These are phyloP conservation scores for Termitomyces sp. DNA, from an alignment of 768 basidiomycete species.

Conservation along the genomic window DNA sequence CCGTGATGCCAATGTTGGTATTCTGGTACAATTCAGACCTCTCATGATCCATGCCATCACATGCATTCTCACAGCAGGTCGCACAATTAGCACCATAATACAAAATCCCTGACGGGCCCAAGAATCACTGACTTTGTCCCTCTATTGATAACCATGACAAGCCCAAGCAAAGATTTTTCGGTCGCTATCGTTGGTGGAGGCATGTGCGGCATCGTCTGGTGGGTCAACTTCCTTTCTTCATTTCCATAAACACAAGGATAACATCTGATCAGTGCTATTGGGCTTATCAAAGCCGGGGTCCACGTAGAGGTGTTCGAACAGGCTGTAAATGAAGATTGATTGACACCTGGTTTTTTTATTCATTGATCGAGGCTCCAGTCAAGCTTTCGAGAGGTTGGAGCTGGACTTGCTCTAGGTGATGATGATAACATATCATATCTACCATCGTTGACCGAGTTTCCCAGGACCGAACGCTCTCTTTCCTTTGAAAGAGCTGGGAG, in stretches of 20 bases:
- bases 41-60: not conserved
- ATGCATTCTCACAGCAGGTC: not conserved
- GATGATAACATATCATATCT: not conserved
- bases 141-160: not conserved
- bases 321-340: not conserved
- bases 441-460: not conserved
- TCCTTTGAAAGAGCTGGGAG: constrained; percentile 37
- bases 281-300: not conserved
- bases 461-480: constrained; percentile 46
- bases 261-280: not conserved
- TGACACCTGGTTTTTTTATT: not conserved
- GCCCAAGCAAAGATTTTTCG: not conserved
- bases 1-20: not conserved
- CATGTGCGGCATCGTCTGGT: not conserved
- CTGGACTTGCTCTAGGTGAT: constrained; percentile 45
- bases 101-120: not conserved
- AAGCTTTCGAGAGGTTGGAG: constrained; percentile 47
- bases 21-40: not conserved
- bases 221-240: too few species aligned
- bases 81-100: not conserved
- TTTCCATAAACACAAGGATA: not conserved
- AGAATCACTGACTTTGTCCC: not conserved
- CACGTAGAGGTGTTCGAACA: not conserved
- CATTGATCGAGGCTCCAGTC: constrained; percentile 22
- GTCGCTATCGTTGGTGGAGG: not conserved